These are phyloP conservation scores for Nemania serpens DNA, from an alignment of 2,329 filamentous ascomycete species.

Conservation along the genomic window DNA sequence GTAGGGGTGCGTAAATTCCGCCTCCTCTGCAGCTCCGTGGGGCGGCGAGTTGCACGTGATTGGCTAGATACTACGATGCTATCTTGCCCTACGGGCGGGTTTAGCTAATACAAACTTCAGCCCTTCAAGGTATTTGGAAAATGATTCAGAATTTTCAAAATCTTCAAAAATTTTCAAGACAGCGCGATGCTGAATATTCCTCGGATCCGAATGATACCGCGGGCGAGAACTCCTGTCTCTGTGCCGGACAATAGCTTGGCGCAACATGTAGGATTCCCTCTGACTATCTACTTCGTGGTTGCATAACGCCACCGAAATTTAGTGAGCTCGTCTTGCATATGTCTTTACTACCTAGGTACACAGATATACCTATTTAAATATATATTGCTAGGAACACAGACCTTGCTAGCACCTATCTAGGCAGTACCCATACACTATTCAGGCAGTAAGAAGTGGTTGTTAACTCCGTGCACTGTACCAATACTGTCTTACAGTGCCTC, in stretches of 20 bases:
- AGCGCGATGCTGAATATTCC: neutral
- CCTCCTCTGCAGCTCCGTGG: neutral
- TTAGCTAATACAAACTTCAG: neutral
- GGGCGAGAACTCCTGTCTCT: neutral
- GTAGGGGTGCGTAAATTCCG: neutral
- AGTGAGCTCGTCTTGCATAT: slow-evolving; percentile 9
- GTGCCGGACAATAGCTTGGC: slow-evolving; percentile 4
- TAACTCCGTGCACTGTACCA: neutral
- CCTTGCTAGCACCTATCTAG: too few relatives aligned
- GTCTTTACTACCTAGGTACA: too few relatives aligned
- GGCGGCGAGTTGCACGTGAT: neutral
- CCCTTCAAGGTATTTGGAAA: too few relatives aligned
- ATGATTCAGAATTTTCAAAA: too few relatives aligned
- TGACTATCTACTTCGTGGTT: neutral
- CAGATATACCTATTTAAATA: slow-evolving; percentile 2
- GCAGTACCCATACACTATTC: neutral
- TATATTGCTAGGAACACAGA: too few relatives aligned
- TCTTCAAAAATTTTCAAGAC: neutral
- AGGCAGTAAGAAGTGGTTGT: too few relatives aligned
- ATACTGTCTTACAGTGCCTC: neutral
- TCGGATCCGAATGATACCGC: slow-evolving; percentile 2
- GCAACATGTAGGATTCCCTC: slow-evolving; percentile 11
- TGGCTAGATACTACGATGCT: neutral
- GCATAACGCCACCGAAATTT: slow-evolving; percentile 15
- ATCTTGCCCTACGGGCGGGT: neutral